Base-by-base conservation (phyloP, 2,329 filamentous ascomycete species). In the Akanthomyces dipterigenus region DNA sequence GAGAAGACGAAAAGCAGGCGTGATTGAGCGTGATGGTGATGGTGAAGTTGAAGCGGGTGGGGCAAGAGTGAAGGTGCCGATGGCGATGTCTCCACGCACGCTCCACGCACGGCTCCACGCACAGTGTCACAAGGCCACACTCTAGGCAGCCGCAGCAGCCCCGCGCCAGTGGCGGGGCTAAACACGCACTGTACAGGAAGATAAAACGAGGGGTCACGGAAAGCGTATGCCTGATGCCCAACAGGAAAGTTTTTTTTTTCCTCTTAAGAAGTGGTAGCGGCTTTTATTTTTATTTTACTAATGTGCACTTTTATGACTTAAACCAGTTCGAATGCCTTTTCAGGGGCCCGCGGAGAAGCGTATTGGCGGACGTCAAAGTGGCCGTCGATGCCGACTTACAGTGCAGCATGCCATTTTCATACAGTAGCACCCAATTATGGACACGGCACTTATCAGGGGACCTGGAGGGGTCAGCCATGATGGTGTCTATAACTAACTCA, bases 21-120 rank as follows among this genome's bases (percentile, higher is more conserved):
- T 53, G 63, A 53, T 24, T n/a, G 34, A 43, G 38, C 11, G 38
- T 71, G 66, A 67, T 67, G 62, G 42, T 42, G 46, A 48, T 24
- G 46, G 38, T 46, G 65, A 60, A 65, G 62, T 38, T n/a, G 61
- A 70, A 63, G 70, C 70, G 69, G 70, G 69, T 72, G 70, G 70
- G 69, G 70, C 68, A 67, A 51, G 50, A 62, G 65, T 62, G 61
- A 64, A 67, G 65, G 63, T 65, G 58, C 66, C 38, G 42, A 36
- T 26, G 36, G 38, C 38, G 48, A 60, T 51, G 36, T 18, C 57
- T 60, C 48, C 57, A 53, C 26, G 34, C 46, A 51, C 46, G 55
- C 46, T 50, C 45, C 55, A 58, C 46, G 55, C 43, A 57, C 55
- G 49, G 55, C 46, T 50, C 45, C 55, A 58, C 46, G 55, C 43